phyloP scores from a whole-genome alignment of 805 yeast species.

The Myxozyma mucilagina region DNA sequence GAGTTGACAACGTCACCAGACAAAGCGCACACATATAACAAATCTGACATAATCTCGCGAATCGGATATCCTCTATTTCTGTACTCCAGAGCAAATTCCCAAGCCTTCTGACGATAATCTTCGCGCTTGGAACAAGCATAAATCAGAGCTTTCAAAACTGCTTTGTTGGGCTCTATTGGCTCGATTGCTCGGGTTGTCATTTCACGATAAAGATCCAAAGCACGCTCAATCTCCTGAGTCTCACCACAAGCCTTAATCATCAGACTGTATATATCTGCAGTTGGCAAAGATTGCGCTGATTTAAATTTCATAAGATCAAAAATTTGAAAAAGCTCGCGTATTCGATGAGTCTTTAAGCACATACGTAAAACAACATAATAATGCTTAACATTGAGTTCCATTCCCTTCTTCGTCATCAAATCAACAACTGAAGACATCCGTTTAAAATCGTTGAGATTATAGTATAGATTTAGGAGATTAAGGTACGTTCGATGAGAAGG shows the following conservation, averaged over 20 bases:
- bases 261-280: slow-evolving; percentile 63
- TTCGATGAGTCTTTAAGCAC: slow-evolving; percentile 41
- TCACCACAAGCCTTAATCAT: slow-evolving; percentile 67
- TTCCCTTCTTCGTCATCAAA: slow-evolving; percentile 32
- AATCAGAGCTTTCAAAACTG: slow-evolving; percentile 58
- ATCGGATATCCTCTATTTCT: slow-evolving; percentile 45
- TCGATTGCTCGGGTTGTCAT: slow-evolving; percentile 46
- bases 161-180: slow-evolving; percentile 46
- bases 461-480: slow-evolving; percentile 39
- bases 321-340: slow-evolving; percentile 63
- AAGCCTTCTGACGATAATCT: slow-evolving; percentile 57
- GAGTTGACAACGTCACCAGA: slow-evolving; percentile 76
- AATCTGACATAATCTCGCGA: slow-evolving; percentile 56
- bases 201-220: slow-evolving; percentile 73
- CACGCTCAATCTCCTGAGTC: slow-evolving; percentile 66
- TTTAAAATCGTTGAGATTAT: slow-evolving; percentile 35
- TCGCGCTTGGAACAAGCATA: slow-evolving; percentile 63
- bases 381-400: slow-evolving; percentile 34
- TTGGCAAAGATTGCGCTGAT: slow-evolving; percentile 66
- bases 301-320: slow-evolving; percentile 86
- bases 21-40: slow-evolving; percentile 73
- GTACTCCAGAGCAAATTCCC: slow-evolving; percentile 69
- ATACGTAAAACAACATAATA: slow-evolving; percentile 17
- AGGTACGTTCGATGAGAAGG: slow-evolving; percentile 39
- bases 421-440: slow-evolving; percentile 32